Base-by-base conservation (phyloP, 2,329 filamentous ascomycete genomes). In the Aspergillus jensenii region DNA sequence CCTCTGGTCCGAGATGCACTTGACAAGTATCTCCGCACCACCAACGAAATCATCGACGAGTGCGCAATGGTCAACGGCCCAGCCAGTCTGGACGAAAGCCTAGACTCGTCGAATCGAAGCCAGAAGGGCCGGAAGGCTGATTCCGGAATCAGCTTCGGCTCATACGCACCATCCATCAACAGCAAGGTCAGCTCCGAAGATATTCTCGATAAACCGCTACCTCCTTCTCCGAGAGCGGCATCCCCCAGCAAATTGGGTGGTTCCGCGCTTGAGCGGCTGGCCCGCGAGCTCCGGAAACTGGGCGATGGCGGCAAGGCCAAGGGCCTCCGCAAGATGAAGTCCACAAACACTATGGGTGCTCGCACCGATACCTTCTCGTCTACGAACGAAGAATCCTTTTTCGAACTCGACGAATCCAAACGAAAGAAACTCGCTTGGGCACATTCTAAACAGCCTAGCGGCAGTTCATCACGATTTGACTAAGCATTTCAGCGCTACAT, bases 41-140 rank as follows among this genome's bases (percentile, higher is more conserved):
- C 82, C n/a, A 86, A 84, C 66, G 82, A 81, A 63, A 80, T 87
- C 64, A 86, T 88, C 67, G 81, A 83, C 51, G 84, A 87, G 64
- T 87, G 84, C 66, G 66, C 73, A 21, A 74, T 81, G 49, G 78
- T 86, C 50, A 77, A 70, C 47, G 76, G 78, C 41, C 75, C 76
- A 5, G 68, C 76, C 35, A 74, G 74, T 60, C 67, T 74, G 35
- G 72, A 74, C 50, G 67, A 66, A 41, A 60, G 58, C 8, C 65
- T 67, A 31, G 60, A 61, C 17, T 66, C 69, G 14, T 66, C 67
- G n/a, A 60, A 68, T 44, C 63, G 69, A 52, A 67, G 69, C 48
- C 73, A 76, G 54, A 81, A 81, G 65, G 74, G 76, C 39, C 80
- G 84, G 65, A 87, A 87, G 71, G 82, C 82, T 21, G 86, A 88